Evolutionary conservation across 495 filamentous ascomycete species (phyloP).

Genomic region (Aspergillus egyptiacus): DNA sequence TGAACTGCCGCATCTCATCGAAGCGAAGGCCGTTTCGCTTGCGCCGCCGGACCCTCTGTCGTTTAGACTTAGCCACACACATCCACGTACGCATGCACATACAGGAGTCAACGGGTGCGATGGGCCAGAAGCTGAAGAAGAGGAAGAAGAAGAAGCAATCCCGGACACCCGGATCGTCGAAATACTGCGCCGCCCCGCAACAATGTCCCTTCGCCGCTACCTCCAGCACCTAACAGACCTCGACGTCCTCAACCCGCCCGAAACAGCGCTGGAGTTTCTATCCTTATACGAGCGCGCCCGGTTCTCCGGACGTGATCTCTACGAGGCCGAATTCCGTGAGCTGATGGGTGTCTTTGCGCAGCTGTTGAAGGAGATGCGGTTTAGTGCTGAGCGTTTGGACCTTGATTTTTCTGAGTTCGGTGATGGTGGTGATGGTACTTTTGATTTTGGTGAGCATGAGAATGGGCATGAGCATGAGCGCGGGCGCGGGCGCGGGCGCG

Average conservation of each 20-base stretch:
- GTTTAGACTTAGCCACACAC: constrained; percentile 10
- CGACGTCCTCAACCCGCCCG: constrained; percentile 54
- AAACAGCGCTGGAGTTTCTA: constrained; percentile 58
- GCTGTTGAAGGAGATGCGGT: constrained; percentile 68
- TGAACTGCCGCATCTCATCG: constrained; percentile 87
- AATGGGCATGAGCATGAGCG: no score
- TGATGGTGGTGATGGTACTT: constrained; percentile 28
- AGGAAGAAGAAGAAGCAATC: constrained; percentile 9
- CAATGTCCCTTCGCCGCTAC: constrained; percentile 79
- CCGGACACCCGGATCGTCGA: constrained; percentile 61
- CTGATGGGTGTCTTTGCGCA: constrained; percentile 88
- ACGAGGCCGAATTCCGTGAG: constrained; percentile 65
- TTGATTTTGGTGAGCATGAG: no score
- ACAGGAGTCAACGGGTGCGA: no score
- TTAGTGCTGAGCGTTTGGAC: constrained; percentile 42
- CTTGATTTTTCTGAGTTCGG: constrained; percentile 26
- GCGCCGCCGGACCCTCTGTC: constrained; percentile 59
- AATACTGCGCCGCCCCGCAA: constrained; percentile 60
- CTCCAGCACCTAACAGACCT: constrained; percentile 62
- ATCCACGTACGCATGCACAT: no score
- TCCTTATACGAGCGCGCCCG: constrained; percentile 73
- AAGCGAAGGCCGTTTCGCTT: constrained; percentile 82
- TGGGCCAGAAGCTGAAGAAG: background rate
- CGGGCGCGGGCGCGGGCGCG: constrained; percentile 1
- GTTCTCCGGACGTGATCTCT: constrained; percentile 58